Evolutionary conservation across 495 filamentous ascomycete species (phyloP), one percentile per base, ranked within the genome.

Genomic region (Entonaema liquescens): DNA sequence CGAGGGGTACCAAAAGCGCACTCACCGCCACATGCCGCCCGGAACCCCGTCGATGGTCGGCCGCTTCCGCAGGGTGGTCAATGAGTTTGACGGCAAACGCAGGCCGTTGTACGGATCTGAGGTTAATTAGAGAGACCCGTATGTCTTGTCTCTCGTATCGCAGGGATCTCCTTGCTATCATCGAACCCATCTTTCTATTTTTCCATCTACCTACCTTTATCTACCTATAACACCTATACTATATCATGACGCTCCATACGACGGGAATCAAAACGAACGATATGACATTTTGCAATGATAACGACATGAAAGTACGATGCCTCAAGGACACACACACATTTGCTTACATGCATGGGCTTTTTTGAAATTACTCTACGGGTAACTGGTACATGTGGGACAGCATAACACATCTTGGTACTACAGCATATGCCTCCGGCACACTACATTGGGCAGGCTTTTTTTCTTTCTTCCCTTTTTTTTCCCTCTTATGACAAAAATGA

Each of bases 1-100:
- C 17, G 82, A 72, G 62, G 76, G 53, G 64, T 59, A 53, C 12
- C n/a, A n/a, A n/a, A 52, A 54, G 47, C 59, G 69, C 1, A 25
- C 28, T 1, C 69, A 54, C 25, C 56, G 64, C 9, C 57, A 21
- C 0, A 44, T 25, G 15, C 38, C 68, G 26, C 44, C 57, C 31
- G 52, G 36, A 21, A n/a, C 67, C 2, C 35, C 54, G 12, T 72
- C 69, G 35, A 53, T 63, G 28, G 59, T 72, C 0, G 64, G 69
- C 1, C 59, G 69, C 15, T 72, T 67, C n/a, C 63, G 64, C 28
- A 67, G 49, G 21, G 69, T 72, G 11, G 59, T 72, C 7, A 53
- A 67, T 17, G 69, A 72, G 69, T 72, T 72, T 19, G 69, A 72
- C 15, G 64, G 47, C 36, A 67, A 66, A 36, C 64, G 55, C n/a